Percentiles rank a stretch among this genome's conserved stretches.
Conservation (phyloP, 2,329 filamentous ascomycete genomes). For the Tolypocladium tropicale region DNA sequence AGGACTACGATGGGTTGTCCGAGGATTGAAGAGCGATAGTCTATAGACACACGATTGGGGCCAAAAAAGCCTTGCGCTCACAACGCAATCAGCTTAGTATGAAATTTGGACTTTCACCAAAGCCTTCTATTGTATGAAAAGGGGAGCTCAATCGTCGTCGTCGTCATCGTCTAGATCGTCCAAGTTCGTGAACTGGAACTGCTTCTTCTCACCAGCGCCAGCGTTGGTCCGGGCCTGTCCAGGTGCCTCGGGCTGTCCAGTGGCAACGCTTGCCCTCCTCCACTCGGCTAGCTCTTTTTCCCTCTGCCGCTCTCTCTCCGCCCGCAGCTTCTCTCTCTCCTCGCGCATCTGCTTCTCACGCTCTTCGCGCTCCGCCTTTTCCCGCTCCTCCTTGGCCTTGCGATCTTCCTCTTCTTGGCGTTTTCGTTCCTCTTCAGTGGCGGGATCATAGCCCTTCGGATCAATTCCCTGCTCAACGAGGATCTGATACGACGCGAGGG, state of each 20-base stretch:
- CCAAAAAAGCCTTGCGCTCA: neutral
- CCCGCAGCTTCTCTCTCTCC: conserved; percentile 26
- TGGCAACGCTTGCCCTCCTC: conserved; percentile 26
- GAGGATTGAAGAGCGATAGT: neutral
- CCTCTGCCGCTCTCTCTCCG: conserved; percentile 32
- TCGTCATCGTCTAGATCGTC: conserved; percentile 43
- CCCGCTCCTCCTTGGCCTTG: conserved; percentile 34
- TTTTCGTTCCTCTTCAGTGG: conserved; percentile 40
- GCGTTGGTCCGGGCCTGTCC: conserved; percentile 14
- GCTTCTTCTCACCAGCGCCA: conserved; percentile 31
- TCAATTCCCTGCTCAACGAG: conserved; percentile 53
- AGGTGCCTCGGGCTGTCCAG: conserved; percentile 12
- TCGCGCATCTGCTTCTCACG: conserved; percentile 28
- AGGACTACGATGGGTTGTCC: neutral
- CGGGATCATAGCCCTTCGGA: conserved; percentile 49
- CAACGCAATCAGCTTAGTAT: neutral
- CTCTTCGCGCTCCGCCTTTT: conserved; percentile 34
- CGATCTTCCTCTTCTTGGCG: conserved; percentile 39
- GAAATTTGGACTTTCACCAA: neutral
- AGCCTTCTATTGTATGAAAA: neutral
- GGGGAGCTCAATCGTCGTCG: conserved; percentile 10
- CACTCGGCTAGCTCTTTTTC: conserved; percentile 32
- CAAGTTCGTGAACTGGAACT: conserved; percentile 46
- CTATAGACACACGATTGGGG: neutral
- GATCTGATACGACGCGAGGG: conserved; percentile 53